Evolutionary conservation across 345 rosid genomes (phyloP), one percentile per base, ranked within the genome.

Genomic region (Arabidopsis thaliana): DNA sequence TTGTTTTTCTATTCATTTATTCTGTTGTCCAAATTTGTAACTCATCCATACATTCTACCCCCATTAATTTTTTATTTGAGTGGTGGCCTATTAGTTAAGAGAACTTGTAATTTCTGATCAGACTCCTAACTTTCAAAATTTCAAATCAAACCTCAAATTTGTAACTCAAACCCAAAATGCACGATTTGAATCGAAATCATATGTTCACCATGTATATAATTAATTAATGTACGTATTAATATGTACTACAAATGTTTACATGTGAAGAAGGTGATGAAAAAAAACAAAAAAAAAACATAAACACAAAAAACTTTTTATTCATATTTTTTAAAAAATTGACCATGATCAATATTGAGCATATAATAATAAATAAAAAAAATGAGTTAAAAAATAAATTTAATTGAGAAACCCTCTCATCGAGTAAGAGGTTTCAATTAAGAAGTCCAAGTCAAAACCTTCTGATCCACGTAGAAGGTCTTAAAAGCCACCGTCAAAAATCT

Each of bases 1-100:
- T 40, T 14, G 4, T 8, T 28, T 63, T 49, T 64, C 30, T 38
- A 56, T 28, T 50, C 24, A 64, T 45, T 63, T 59, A 36, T 34
- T n/a, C 28, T 44, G 12, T 20, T 36, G 1, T 5, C 40, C 13
- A 20, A 75, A 38, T 58, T 48, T 59, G 53, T 67, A 59, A 28
- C 36, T 66, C 40, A 66, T 66, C 6, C 38, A 55, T 16, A 16
- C 20, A 16, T 16, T 16, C 20, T 16, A 16, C 20, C 20, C 20
- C 20, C 20, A 16, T 16, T 16, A 16, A 16, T 16, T 16, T 16
- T 16, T 16, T 16, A 16, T 16, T 16, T 16, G 20, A 16, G 32
- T 28, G 32, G 32, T 28, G 32, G 2, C 32, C 4, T 28, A 2
- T 28, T 28, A 28, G 58, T 16, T 40, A 59, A 30, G 38, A 25